Evolutionary conservation across 2,329 filamentous ascomycete species (phyloP), one percentile per base, ranked within the genome.

Genomic region (Neonectria neomacrospora): DNA sequence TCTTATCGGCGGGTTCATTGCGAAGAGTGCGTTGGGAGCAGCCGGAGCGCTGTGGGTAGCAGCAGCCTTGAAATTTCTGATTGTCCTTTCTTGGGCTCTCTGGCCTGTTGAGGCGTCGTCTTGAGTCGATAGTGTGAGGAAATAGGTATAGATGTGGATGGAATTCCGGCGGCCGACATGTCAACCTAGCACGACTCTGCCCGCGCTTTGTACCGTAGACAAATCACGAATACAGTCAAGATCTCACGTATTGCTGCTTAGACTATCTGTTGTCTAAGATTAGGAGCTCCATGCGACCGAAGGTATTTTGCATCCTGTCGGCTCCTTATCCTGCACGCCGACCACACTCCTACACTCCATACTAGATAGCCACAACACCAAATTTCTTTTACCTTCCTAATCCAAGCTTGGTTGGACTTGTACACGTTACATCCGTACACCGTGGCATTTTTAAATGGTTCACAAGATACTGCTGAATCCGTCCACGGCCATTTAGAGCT

Each of bases 31-130:
- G 0, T 50, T 85, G 10, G 85, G 85, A 0, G 83, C 85, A 18
- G 79, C 80, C 0, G 84, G 82, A 0, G 84, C 86, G 1, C 70
- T 91, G 62, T 91, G 88, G 88, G 80, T 84, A n/a, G 87, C 86
- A 0, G 82, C 85, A 0, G 76, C 69, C 0, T 70, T 91, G 50
- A 91, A 92, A 77, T 69, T 84, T 1, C 41, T 78, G 2, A 86
- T 90, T 63, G 81, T 88, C 0, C 22, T 86, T 2, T 78, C 84
- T 0, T 91, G 90, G 89, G 77, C 87, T 16, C 67, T 85, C 1
- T 92, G 90, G 90, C 86, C 83, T 4, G 81, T 77, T 0, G 83
- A 85, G 62, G 70, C 74, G 22, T 51, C 26, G 34, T 18, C 34
- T 3, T n/a, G 30, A 34, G 37, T 12, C 34, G 16, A n/a, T 7